Evolutionary conservation across 1,139 yeast genomes (phyloP).

Genomic region (Saccharomyces hybrid): DNA sequence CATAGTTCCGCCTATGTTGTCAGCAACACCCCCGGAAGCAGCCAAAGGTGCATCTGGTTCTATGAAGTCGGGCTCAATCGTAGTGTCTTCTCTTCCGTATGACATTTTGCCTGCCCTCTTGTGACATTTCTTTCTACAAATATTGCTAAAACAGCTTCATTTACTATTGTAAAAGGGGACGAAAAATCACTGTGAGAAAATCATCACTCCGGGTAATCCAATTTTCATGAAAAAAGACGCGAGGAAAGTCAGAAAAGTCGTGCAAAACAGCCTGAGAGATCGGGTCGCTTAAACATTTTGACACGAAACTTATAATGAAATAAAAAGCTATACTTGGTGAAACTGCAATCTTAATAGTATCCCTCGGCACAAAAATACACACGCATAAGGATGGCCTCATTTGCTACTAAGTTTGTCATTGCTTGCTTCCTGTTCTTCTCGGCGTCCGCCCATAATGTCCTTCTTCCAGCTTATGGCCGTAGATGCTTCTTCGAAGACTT

Average conservation of each 20-base stretch:
- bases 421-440: slow-evolving; percentile 13
- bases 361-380: neutral
- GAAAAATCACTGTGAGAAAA: neutral
- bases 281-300: neutral
- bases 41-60: slow-evolving; percentile 16
- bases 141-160: neutral
- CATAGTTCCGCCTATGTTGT: slow-evolving; percentile 1
- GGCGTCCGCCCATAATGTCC: slow-evolving; percentile 64
- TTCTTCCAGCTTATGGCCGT: slow-evolving; percentile 77
- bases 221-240: neutral
- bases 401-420: slow-evolving; percentile 10
- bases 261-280: neutral
- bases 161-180: neutral
- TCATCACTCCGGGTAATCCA: neutral
- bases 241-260: neutral
- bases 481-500: slow-evolving; percentile 84
- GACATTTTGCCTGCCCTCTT: neutral
- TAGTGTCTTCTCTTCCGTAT: neutral
- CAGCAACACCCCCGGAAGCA: slow-evolving; percentile 2
- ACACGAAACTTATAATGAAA: neutral
- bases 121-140: neutral
- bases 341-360: neutral
- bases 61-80: slow-evolving; percentile 22
- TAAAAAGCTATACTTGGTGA: neutral
- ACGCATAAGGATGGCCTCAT: slow-evolving; percentile 8